Evolutionary conservation across 192 early-diverging fungal genomes (phyloP).

Genomic region (Coemansia sp.): DNA sequence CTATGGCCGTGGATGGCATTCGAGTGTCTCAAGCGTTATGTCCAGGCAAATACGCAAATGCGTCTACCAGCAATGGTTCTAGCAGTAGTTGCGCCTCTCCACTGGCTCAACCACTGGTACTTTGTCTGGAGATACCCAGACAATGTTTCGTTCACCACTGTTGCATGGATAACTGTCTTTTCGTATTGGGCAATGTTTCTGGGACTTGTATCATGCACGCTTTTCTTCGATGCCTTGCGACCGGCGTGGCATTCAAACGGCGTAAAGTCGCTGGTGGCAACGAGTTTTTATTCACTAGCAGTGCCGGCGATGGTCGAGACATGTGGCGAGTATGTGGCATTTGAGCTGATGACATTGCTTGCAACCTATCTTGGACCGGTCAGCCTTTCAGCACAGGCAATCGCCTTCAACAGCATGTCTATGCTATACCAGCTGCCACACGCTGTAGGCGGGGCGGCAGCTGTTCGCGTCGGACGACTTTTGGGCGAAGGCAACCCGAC

Average conservation of each 20-base stretch:
- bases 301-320: slow-evolving; percentile 74
- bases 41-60: slow-evolving; percentile 87
- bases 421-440: slow-evolving; percentile 57
- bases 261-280: slow-evolving; percentile 49
- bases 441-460: slow-evolving; percentile 56
- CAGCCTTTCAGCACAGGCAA: slow-evolving; percentile 57
- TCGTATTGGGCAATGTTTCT: slow-evolving; percentile 77
- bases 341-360: slow-evolving; percentile 54
- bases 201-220: slow-evolving; percentile 62
- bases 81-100: slow-evolving; percentile 25
- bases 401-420: slow-evolving; percentile 59
- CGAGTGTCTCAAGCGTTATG: slow-evolving; percentile 83
- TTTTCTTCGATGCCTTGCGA: slow-evolving; percentile 55
- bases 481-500: slow-evolving; percentile 38
- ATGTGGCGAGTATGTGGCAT: slow-evolving; percentile 65
- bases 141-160: slow-evolving; percentile 70
- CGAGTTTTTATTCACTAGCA: slow-evolving; percentile 59
- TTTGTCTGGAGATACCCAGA: slow-evolving; percentile 71
- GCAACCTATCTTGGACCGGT: slow-evolving; percentile 57
- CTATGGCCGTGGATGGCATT: slow-evolving; percentile 79
- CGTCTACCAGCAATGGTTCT: slow-evolving; percentile 56
- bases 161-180: slow-evolving; percentile 77
- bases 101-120: slow-evolving; percentile 70
- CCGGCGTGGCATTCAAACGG: slow-evolving; percentile 60
- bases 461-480: slow-evolving; percentile 57